These are phyloP conservation scores for Eragrostis curvula DNA, from an alignment of 176 grass and related monocot genomes.

Conservation along the genomic window DNA sequence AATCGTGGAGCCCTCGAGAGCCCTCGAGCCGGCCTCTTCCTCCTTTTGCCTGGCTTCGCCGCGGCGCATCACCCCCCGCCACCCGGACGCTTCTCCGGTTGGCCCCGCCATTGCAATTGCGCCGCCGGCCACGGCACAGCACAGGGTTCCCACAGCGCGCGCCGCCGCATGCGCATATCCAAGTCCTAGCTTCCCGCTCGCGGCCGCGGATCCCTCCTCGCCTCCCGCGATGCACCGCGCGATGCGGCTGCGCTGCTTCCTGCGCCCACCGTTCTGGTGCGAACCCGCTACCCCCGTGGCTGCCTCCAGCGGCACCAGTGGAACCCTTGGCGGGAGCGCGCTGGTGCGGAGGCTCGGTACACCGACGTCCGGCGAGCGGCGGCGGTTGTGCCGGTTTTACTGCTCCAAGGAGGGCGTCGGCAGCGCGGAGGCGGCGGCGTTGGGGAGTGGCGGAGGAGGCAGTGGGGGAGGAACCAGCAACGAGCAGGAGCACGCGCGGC, in stretches of 20 bases:
- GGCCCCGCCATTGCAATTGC: slow-evolving; percentile 5
- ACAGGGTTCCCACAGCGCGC: not conserved
- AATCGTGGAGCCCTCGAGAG: not conserved
- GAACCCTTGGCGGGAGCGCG: not conserved
- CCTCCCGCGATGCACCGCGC: slow-evolving; percentile 39
- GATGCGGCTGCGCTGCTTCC: slow-evolving; percentile 11
- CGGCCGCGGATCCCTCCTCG: slow-evolving; percentile 28
- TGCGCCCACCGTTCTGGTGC: slow-evolving; percentile 17
- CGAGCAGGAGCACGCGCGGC: slow-evolving; percentile 77
- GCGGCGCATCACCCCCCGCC: not conserved
- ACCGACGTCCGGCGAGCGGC: not conserved
- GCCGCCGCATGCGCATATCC: slow-evolving; percentile 29
- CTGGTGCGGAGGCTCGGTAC: slow-evolving; percentile 14
- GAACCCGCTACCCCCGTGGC: not conserved
- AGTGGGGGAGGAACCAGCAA: not conserved
- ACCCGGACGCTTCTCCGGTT: not conserved
- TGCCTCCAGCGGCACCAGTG: not conserved
- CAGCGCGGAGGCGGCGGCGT: slow-evolving; percentile 48
- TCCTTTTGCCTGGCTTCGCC: not conserved
- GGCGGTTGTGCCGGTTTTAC: slow-evolving; percentile 57
- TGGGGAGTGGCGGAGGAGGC: slow-evolving; percentile 31
- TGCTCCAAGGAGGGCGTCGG: slow-evolving; percentile 76
- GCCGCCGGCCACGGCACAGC: slow-evolving; percentile 7
- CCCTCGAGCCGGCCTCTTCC: not conserved
- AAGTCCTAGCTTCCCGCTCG: slow-evolving; percentile 24